These are phyloP conservation scores for Funneliformis caledonium DNA, from an alignment of 371 early-diverging fungal genomes.

Conservation along the genomic window DNA sequence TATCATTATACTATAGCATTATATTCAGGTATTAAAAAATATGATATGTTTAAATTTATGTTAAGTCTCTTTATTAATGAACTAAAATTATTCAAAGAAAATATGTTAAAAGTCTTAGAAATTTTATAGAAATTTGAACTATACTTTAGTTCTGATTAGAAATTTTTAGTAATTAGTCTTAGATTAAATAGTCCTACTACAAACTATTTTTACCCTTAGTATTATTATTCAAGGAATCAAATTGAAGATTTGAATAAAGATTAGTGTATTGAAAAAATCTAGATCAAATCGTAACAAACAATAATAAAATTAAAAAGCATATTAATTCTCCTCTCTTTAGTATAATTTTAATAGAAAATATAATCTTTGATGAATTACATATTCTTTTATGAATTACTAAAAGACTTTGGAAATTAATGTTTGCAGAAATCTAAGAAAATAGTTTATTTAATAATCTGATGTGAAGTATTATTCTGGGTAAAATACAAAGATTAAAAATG, in stretches of 20 bases:
- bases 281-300: neutral
- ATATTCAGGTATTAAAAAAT: conserved; percentile 6
- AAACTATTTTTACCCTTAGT: conserved; percentile 16
- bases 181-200: neutral
- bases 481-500: neutral
- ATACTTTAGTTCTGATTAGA: conserved; percentile 15
- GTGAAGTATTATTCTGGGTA: neutral
- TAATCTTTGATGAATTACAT: conserved; percentile 15
- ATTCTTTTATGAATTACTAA: conserved; percentile 1
- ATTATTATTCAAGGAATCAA: neutral
- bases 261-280: conserved; percentile 5
- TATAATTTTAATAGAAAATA: neutral
- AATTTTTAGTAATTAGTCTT: conserved; percentile 10
- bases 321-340: neutral
- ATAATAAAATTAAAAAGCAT: neutral
- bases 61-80: neutral
- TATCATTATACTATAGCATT: conserved; percentile 12
- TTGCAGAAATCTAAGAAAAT: neutral
- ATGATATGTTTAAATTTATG: neutral
- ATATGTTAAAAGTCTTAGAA: neutral
- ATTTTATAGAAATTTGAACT: conserved; percentile 11
- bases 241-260: neutral
- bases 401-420: neutral
- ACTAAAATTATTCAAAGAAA: neutral
- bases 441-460: conserved; percentile 13